Base-by-base conservation (phyloP, 2,329 filamentous ascomycete genomes). In the Tympanopsis confertula region DNA sequence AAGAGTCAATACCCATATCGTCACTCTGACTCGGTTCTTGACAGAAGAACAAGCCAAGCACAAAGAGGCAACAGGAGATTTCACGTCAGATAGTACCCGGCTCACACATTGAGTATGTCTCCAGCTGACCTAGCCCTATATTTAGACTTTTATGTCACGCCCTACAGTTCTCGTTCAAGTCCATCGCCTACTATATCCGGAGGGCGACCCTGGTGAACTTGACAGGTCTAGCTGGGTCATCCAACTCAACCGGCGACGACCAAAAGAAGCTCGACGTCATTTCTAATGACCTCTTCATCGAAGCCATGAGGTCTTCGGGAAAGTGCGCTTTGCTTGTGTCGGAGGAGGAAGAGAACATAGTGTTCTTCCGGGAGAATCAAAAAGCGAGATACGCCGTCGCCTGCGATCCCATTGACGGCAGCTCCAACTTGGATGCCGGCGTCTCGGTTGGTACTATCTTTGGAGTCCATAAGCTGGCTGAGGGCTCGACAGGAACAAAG, bases 261-360 rank as follows among this genome's bases (percentile, higher is more conserved):
- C 91, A 98, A 62, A 98, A 98, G 78, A 98, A 98, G 69, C 85
- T 98, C 45, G 91, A 98, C 58, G 89, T 98, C 42, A 96, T 98
- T 57, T 89, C 88, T 58, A 96, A 98, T 59, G 91, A 98, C 58
- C 74, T 98, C 51, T 98, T 98, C 68, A 85, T 98, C 55, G 81
- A 86, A 43, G 85, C 88, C 45, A 96, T 98, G 91, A 78, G 77
- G 50, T 91, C 86, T 38, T 94, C 84, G 19, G 88, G 86, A 51
- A 87, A 87, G 61, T 91, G 88, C 57, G 79, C 87, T 38, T 68
- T 96, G 42, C 70, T 98, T 24, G 88, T 98, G 13, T 98, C 91
- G 1, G 91, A 98, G 62, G 91, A 98, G 58, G 88, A 96, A 61
- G 91, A 98, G 46, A 76, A 96, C 39, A 71, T 85, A 47, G 93